Evolutionary conservation across 2,329 filamentous ascomycete species (phyloP).

Genomic region (Talaromyces atroroseus): DNA sequence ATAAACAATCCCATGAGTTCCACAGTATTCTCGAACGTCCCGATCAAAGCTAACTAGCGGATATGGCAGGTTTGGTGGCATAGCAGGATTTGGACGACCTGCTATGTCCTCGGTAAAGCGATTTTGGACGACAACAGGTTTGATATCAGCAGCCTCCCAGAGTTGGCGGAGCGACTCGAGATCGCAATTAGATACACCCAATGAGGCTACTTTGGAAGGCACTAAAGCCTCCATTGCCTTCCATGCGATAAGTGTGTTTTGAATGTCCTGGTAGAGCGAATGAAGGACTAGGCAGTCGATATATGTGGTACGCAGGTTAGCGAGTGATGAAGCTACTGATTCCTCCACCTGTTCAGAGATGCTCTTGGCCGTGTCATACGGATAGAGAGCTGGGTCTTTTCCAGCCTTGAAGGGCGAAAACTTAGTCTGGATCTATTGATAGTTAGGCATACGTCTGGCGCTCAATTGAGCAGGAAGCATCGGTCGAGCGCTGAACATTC

Average conservation of each 20-base stretch:
- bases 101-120: constrained; percentile 1
- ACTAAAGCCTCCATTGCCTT: constrained; percentile 1
- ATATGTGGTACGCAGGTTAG: constrained; percentile 1
- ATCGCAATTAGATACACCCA: constrained; percentile 4
- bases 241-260: constrained; percentile 5
- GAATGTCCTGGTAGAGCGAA: not conserved
- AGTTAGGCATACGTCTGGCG: not conserved
- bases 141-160: not conserved
- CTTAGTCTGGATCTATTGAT: constrained; percentile 5
- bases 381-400: not conserved
- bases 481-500: not conserved
- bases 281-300: constrained; percentile 8
- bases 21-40: constrained; percentile 6
- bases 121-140: constrained; percentile 3
- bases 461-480: too few relatives aligned
- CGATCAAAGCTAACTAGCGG: constrained; percentile 3
- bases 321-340: not conserved
- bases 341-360: constrained; percentile 4
- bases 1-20: not conserved
- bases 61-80: not conserved
- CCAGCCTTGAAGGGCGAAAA: constrained; percentile 5
- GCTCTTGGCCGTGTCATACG: not conserved
- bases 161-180: not conserved
- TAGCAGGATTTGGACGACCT: not conserved
- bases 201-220: not conserved